Conservation (phyloP, 345 rosid genomes). For the Combretum micranthum region DNA sequence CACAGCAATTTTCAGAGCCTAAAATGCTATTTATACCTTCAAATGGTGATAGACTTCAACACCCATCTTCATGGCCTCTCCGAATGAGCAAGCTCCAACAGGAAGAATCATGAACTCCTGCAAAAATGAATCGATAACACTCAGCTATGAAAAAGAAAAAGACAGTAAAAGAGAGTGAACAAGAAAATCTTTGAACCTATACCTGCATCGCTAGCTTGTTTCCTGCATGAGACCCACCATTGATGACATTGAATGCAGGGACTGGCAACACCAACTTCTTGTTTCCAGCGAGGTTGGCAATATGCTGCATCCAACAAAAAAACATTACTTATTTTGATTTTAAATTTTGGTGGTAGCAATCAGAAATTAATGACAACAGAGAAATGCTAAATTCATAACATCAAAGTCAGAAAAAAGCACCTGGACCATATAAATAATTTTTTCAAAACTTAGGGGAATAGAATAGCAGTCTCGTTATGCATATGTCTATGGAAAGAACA, state of each 20-base stretch:
- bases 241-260: constrained; percentile 67
- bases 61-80: constrained; percentile 79
- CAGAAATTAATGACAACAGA: neutral
- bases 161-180: neutral
- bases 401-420: neutral
- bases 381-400: neutral
- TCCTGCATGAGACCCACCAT: constrained; percentile 70
- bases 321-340: too few relatives aligned
- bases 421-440: too few relatives aligned
- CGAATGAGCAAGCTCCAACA: constrained; percentile 55
- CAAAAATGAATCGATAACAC: neutral
- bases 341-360: too few relatives aligned
- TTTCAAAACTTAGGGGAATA: too few relatives aligned
- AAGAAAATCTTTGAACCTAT: neutral
- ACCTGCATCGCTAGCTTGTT: constrained; percentile 72
- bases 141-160: neutral
- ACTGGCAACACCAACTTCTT: constrained; percentile 54
- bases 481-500: neutral
- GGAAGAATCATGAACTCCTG: constrained; percentile 79
- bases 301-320: constrained; percentile 36
- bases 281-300: constrained; percentile 70
- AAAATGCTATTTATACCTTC: constrained; percentile 25
- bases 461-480: neutral
- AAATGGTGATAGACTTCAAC: constrained; percentile 63
- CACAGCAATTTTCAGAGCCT: too few relatives aligned